Conservation (phyloP, 257 asterid species). For the Nicotiana benthamiana region DNA sequence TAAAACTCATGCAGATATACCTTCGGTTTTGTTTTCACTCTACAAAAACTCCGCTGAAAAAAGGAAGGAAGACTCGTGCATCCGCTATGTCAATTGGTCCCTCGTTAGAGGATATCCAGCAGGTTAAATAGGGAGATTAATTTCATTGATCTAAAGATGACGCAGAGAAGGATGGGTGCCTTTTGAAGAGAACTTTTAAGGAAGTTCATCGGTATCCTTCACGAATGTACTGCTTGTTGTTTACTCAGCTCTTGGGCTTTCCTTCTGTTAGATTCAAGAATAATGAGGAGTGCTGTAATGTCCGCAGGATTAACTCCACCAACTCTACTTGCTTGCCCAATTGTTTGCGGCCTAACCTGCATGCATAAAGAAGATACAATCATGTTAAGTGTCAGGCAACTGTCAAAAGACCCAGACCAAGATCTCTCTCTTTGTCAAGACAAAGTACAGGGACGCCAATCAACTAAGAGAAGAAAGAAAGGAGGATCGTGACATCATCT, state of each 20-base stretch:
- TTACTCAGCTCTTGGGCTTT: conserved; percentile 43
- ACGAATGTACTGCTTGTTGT: conserved; percentile 25
- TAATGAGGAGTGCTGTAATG: conserved; percentile 87
- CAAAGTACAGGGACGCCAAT: not conserved
- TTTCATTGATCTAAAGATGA: not conserved
- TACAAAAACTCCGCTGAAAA: not conserved
- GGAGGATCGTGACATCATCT: not conserved
- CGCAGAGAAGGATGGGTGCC: not conserved
- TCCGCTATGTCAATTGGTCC: not conserved
- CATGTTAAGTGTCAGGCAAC: not conserved
- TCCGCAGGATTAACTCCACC: conserved; percentile 99
- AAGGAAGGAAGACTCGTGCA: not conserved
- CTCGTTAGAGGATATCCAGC: not conserved
- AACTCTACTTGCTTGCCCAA: conserved; percentile 97
- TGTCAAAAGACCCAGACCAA: not conserved
- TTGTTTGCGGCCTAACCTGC: conserved; percentile 92
- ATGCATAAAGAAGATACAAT: not conserved
- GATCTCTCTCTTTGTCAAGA: not conserved
- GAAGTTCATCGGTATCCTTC: not conserved
- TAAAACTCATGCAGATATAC: not conserved
- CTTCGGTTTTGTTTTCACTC: not conserved
- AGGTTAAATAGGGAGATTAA: not conserved
- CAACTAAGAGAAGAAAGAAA: not conserved
- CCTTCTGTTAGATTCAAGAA: conserved; percentile 80
- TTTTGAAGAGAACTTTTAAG: conserved; percentile 21